Evolutionary conservation across 129 eudicot species (phyloP).

Genomic region (Chrysanthemum lavandulifolium): DNA sequence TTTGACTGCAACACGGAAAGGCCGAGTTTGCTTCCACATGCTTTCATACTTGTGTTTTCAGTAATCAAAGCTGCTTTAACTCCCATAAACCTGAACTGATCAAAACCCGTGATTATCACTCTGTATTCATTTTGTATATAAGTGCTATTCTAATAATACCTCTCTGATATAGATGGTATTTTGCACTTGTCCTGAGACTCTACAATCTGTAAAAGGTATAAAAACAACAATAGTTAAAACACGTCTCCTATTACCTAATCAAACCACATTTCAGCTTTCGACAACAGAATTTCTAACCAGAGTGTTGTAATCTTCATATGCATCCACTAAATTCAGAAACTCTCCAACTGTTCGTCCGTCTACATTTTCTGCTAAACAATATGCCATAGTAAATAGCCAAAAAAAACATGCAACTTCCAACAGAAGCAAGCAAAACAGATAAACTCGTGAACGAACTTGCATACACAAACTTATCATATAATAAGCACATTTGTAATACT

Average conservation of each 20-base stretch:
- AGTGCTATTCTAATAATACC: constrained; percentile 36
- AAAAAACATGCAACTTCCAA: neutral
- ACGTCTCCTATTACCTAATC: neutral
- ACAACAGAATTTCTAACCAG: constrained; percentile 31
- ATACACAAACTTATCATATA: too few relatives aligned
- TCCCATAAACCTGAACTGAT: constrained; percentile 75
- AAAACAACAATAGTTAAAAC: constrained; percentile 1
- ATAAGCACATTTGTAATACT: too few relatives aligned
- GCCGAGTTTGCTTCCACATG: constrained; percentile 60
- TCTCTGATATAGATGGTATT: constrained; percentile 55
- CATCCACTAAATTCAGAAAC: constrained; percentile 70
- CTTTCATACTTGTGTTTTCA: constrained; percentile 42
- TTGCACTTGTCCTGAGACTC: constrained; percentile 31
- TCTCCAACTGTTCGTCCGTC: constrained; percentile 66
- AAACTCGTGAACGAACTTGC: too few relatives aligned
- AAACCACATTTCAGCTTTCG: neutral
- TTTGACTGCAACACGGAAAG: constrained; percentile 46
- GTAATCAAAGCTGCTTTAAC: constrained; percentile 82
- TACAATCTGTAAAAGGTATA: constrained; percentile 39
- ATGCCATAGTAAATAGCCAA: constrained; percentile 16
- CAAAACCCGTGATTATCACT: neutral
- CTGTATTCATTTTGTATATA: neutral
- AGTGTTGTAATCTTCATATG: constrained; percentile 46
- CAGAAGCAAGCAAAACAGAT: neutral
- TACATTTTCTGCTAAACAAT: constrained; percentile 55